These are phyloP conservation scores for Dendrobium chrysotoxum DNA, from an alignment of 106 monocot species.

Conservation along the genomic window DNA sequence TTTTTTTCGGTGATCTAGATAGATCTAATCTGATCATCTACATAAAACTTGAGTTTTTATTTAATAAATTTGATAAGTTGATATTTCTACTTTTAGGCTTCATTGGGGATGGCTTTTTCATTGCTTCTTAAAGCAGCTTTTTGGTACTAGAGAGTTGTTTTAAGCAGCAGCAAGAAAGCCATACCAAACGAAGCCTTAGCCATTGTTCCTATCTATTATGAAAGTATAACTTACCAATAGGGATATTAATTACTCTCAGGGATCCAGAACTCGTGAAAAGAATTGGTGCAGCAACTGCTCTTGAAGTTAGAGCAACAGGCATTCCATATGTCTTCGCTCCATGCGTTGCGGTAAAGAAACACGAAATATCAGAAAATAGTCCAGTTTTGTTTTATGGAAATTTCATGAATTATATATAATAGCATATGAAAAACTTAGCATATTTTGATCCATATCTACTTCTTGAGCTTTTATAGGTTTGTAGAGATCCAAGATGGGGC, in stretches of 20 bases:
- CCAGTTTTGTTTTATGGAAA: neutral
- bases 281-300: constrained; percentile 78
- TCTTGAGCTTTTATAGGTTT: constrained; percentile 18
- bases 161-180: no score
- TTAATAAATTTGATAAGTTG: no score
- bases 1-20: no score
- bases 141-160: no score
- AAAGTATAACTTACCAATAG: neutral
- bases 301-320: constrained; percentile 77
- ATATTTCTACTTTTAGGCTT: no score
- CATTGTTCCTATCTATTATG: neutral
- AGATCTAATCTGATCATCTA: no score
- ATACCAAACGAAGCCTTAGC: no score
- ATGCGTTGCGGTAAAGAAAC: constrained; percentile 52
- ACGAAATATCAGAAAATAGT: neutral
- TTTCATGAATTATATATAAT: no score
- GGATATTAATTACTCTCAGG: constrained; percentile 15
- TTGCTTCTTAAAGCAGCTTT: no score
- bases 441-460: neutral
- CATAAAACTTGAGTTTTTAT: no score
- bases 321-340: constrained; percentile 72
- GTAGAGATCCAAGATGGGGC: constrained; percentile 32
- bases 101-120: no score
- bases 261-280: constrained; percentile 56
- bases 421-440: neutral